phyloP scores from a whole-genome alignment of 2,329 filamentous ascomycete genomes.

The Cladorrhinum sp. region DNA sequence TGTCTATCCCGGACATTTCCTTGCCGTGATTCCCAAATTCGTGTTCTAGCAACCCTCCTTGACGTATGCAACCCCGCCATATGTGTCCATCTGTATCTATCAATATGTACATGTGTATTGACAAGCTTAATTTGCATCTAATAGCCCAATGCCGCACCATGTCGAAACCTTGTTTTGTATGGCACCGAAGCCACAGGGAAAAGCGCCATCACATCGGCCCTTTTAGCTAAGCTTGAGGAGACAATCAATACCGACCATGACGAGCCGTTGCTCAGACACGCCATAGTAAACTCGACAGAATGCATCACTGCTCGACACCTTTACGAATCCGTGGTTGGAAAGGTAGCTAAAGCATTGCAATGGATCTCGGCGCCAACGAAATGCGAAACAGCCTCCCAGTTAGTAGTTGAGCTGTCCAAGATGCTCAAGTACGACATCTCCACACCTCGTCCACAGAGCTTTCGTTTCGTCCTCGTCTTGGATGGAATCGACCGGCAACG shows the following conservation, averaged over 20 bases:
- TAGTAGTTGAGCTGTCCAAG: conserved; percentile 69
- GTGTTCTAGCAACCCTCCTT: conserved; percentile 55
- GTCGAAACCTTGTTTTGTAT: conserved; percentile 73
- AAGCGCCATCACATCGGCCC: conserved; percentile 62
- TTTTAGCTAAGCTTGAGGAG: conserved; percentile 50
- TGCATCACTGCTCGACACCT: conserved; percentile 77
- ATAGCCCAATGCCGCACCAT: conserved; percentile 65
- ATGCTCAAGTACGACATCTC: conserved; percentile 50
- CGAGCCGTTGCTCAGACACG: conserved; percentile 47
- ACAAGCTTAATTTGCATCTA: too few species aligned
- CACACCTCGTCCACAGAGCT: conserved; percentile 33
- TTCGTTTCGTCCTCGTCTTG: conserved; percentile 76
- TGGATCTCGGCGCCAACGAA: conserved; percentile 52
- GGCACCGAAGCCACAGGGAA: conserved; percentile 88
- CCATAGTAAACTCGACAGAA: conserved; percentile 67
- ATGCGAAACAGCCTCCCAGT: conserved; percentile 77
- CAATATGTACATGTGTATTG: too few species aligned
- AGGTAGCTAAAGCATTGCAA: conserved; percentile 52
- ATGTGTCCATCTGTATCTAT: not conserved
- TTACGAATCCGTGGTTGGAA: conserved; percentile 65
- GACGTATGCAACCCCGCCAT: conserved; percentile 37
- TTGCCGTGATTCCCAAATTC: conserved; percentile 57
- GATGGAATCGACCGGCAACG: conserved; percentile 84
- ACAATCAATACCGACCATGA: conserved; percentile 47
- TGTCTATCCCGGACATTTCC: conserved; percentile 50